These are phyloP conservation scores for Linaria vulgaris DNA, from an alignment of 257 asterid species.

Conservation along the genomic window DNA sequence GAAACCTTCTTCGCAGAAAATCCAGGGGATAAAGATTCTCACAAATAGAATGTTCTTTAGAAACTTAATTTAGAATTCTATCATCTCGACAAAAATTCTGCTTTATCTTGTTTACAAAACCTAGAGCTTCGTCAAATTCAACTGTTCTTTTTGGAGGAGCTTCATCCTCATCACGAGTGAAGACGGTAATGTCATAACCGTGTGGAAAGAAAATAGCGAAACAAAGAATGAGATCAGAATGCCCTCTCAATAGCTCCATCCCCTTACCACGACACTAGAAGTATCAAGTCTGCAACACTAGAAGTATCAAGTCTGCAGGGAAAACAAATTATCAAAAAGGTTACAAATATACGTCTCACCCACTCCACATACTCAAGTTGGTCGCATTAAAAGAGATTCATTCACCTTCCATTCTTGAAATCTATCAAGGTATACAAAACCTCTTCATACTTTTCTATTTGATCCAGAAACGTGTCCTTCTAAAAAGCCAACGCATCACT, in stretches of 20 bases:
- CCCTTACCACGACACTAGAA: slow-evolving; percentile 84
- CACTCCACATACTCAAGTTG: slow-evolving; percentile 17
- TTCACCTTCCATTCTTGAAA: slow-evolving; percentile 91
- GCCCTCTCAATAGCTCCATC: slow-evolving; percentile 91
- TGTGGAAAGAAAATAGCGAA: slow-evolving; percentile 92
- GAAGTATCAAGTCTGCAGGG: too few relatives aligned
- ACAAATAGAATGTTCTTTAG: slow-evolving; percentile 4
- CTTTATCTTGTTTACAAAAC: slow-evolving; percentile 93
- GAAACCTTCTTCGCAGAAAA: slow-evolving; percentile 59
- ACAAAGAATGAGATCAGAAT: slow-evolving; percentile 83
- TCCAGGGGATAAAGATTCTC: slow-evolving; percentile 7
- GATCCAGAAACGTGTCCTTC: slow-evolving; percentile 91
- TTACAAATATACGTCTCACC: slow-evolving; percentile 14
- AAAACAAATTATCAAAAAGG: neutral
- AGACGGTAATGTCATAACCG: slow-evolving; percentile 89
- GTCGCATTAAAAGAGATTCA: slow-evolving; percentile 16
- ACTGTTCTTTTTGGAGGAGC: slow-evolving; percentile 87
- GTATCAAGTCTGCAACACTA: slow-evolving; percentile 46
- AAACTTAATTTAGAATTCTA: slow-evolving; percentile 16
- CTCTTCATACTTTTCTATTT: slow-evolving; percentile 82
- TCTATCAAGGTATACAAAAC: slow-evolving; percentile 95
- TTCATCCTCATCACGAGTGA: too few relatives aligned
- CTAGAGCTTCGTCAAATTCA: slow-evolving; percentile 90
- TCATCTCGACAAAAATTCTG: slow-evolving; percentile 31
- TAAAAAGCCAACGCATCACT: slow-evolving; percentile 82